These are phyloP conservation scores for Agrostemma githago DNA, from an alignment of 148 eudicot species.

Conservation along the genomic window DNA sequence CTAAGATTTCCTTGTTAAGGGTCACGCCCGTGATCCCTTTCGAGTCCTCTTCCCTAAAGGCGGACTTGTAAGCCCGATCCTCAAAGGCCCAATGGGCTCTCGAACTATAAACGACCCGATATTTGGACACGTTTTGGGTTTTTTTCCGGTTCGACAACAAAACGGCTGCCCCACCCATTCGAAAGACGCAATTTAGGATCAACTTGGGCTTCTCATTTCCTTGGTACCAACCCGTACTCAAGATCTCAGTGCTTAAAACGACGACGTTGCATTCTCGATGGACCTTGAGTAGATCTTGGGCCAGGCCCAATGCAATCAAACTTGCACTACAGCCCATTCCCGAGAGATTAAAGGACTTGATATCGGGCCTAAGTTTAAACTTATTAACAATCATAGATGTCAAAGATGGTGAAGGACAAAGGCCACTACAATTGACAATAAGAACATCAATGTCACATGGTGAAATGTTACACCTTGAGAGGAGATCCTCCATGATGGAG, in stretches of 20 bases:
- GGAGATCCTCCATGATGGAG: constrained; percentile 54
- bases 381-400: constrained; percentile 51
- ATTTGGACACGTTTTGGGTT: constrained; percentile 33
- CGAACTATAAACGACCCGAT: constrained; percentile 30
- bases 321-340: constrained; percentile 97
- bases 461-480: constrained; percentile 39
- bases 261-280: constrained; percentile 48
- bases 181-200: constrained; percentile 55
- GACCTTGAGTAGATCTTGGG: constrained; percentile 39
- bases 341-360: constrained; percentile 49
- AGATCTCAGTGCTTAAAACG: constrained; percentile 66
- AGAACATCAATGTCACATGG: constrained; percentile 59
- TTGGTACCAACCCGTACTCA: constrained; percentile 65
- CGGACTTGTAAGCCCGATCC: constrained; percentile 49
- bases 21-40: constrained; percentile 61
- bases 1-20: constrained; percentile 48
- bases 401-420: constrained; percentile 65
- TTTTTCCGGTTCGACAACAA: constrained; percentile 38
- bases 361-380: constrained; percentile 50
- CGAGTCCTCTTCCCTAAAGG: constrained; percentile 62
- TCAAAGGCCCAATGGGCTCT: constrained; percentile 53
- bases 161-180: constrained; percentile 69
- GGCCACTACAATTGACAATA: constrained; percentile 72
- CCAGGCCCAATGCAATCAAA: constrained; percentile 46
- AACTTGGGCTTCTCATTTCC: constrained; percentile 52